Evolutionary conservation across 1,284 basidiomycete genomes (phyloP), one percentile per base, ranked within the genome.

Genomic region (Rhodofomes roseus): DNA sequence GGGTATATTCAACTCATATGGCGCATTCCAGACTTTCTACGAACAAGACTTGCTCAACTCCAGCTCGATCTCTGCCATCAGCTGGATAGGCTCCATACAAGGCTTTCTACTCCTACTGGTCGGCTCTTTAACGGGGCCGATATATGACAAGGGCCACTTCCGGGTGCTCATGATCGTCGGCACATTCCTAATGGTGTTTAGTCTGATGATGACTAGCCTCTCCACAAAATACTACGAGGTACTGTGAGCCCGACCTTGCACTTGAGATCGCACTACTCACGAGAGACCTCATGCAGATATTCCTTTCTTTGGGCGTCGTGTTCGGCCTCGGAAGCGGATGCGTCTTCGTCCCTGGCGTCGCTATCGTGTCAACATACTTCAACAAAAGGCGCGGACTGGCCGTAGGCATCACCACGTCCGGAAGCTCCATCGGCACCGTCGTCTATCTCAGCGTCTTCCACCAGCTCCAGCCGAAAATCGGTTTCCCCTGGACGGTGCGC

Each of bases 281-380:
- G 1, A 25, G 34, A 46, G 8, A 25, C 23, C 12, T 22, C 23
- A 4, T 25, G 16, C 60, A 71, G 60, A 48, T 68, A 1, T 59
- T 70, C 55, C 61, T 70, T 2, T 63, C 67, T 9, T 68, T 70
- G 65, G 81, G 80, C 1, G 59, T 82, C 14, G 77, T 75, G 0
- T 64, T 77, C 14, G 80, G 80, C 4, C 67, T 79, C 14, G 78
- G 77, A 3, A 67, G 73, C 43, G 81, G 81, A 5, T 64, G 79
- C 27, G 68, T 76, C 23, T 81, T 78, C 61, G 68, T 80, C 25
- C 80, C 79, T 5, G 71, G 73, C 23, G 62, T 82, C 31, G 77
- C 74, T 7, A 70, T 82, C n/a, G 44, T 66, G 16, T 59, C 65
- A 16, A 59, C 54, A 1, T 59, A 59, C 34, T 59, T 59, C 48